These are phyloP conservation scores for Cucumis melo DNA, from an alignment of 306 rosid genomes.

Conservation along the genomic window DNA sequence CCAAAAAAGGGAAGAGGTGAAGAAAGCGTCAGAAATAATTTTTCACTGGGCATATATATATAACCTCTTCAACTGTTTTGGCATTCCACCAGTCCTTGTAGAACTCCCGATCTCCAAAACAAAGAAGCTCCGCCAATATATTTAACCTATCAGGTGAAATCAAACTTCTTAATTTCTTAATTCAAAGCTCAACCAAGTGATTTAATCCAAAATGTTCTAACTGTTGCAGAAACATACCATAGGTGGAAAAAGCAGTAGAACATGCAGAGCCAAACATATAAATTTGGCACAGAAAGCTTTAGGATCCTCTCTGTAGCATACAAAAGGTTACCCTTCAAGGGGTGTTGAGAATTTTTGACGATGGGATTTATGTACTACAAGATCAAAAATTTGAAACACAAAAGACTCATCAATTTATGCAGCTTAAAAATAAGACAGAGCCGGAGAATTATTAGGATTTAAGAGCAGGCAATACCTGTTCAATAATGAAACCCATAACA, in stretches of 20 bases:
- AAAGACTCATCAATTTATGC: neutral
- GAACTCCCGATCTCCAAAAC: conserved; percentile 94
- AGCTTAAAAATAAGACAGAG: conserved; percentile 4
- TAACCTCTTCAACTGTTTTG: conserved; percentile 82
- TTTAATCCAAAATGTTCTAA: conserved; percentile 6
- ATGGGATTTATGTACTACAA: conserved; percentile 94
- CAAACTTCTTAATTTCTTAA: conserved; percentile 14
- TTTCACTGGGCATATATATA: conserved; percentile 9
- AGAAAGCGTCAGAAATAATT: conserved; percentile 1
- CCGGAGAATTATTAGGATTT: neutral
- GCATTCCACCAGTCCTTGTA: conserved; percentile 99
- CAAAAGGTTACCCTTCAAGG: conserved; percentile 75
- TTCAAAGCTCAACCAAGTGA: neutral
- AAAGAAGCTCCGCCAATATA: conserved; percentile 90
- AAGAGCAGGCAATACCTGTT: conserved; percentile 43
- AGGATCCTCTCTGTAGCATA: conserved; percentile 81
- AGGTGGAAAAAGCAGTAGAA: conserved; percentile 97
- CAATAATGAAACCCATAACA: conserved; percentile 91
- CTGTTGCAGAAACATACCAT: conserved; percentile 36
- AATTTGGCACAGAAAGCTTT: conserved; percentile 93
- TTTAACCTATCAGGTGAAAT: conserved; percentile 64
- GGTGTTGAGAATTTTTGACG: conserved; percentile 89
- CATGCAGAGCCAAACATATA: conserved; percentile 99
- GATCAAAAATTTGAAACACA: conserved; percentile 9
- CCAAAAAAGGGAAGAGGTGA: conserved; percentile 6